Conservation (phyloP, 148 eudicot species). For the Vaccinium darrowii region DNA sequence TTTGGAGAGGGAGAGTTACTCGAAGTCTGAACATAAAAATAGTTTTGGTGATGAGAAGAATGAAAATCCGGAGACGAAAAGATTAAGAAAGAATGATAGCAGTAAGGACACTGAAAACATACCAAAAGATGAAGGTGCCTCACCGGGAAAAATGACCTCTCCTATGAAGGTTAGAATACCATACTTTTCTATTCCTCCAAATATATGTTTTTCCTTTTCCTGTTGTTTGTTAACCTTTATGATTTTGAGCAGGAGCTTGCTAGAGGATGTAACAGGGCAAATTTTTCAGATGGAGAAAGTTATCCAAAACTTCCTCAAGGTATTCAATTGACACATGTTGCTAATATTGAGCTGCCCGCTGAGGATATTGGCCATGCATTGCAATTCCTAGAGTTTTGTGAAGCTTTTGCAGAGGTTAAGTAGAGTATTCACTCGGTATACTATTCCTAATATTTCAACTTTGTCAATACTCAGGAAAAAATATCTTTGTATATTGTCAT, state of each 20-base stretch:
- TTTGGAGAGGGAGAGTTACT: slow-evolving; percentile 5
- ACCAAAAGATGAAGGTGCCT: background rate
- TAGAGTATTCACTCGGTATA: background rate
- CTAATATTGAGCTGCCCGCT: slow-evolving; percentile 27
- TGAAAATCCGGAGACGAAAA: slow-evolving; percentile 1
- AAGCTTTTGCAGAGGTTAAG: slow-evolving; percentile 28
- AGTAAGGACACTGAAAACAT: background rate
- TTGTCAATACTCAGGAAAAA: too few relatives aligned
- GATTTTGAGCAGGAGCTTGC: slow-evolving; percentile 8
- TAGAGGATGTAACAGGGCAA: slow-evolving; percentile 8
- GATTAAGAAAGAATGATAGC: background rate
- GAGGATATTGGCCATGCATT: slow-evolving; percentile 29
- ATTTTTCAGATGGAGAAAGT: slow-evolving; percentile 4
- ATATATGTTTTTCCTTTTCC: background rate
- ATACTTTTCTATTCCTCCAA: slow-evolving; percentile 5
- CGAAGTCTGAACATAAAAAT: background rate
- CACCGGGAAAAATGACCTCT: background rate
- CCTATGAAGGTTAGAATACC: slow-evolving; percentile 10
- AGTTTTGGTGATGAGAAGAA: background rate
- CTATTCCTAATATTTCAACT: too few relatives aligned
- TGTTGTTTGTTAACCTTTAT: too few relatives aligned
- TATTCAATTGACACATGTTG: slow-evolving; percentile 21
- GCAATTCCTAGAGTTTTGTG: slow-evolving; percentile 34
- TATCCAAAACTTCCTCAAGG: slow-evolving; percentile 22
- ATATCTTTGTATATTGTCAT: background rate